Percentiles rank a stretch among this genome's conserved stretches.
phyloP scores from a whole-genome alignment of 1,284 basidiomycete genomes.

The Microbotryum silenes-acaulis region DNA sequence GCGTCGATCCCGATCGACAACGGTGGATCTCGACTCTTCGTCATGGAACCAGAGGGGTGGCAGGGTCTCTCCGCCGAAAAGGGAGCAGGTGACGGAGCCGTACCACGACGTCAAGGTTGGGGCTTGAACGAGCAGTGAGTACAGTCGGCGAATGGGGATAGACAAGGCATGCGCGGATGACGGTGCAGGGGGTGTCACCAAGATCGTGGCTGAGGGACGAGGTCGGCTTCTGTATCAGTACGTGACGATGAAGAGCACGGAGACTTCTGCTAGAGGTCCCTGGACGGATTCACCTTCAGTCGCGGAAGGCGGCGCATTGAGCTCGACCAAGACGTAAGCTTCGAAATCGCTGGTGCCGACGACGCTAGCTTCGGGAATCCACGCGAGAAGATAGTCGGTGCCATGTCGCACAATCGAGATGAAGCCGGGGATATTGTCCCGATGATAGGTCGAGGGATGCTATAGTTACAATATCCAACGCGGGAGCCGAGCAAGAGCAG shows the following conservation, averaged over 20 bases:
- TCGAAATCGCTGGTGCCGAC: conserved; percentile 52
- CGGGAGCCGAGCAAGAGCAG: not conserved
- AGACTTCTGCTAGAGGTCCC: too few relatives aligned
- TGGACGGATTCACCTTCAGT: not conserved
- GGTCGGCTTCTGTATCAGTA: too few relatives aligned
- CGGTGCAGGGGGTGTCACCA: conserved; percentile 8
- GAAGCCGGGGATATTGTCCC: conserved; percentile 90
- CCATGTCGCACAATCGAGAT: conserved; percentile 73
- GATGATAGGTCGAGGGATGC: conserved; percentile 81
- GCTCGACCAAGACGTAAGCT: conserved; percentile 27
- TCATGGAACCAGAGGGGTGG: conserved; percentile 93
- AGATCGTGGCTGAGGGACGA: not conserved
- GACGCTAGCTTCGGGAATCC: conserved; percentile 73
- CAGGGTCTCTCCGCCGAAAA: conserved; percentile 54
- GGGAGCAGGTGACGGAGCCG: conserved; percentile 59
- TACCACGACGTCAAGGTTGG: conserved; percentile 82
- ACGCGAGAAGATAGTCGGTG: conserved; percentile 61
- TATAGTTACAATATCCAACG: conserved; percentile 9
- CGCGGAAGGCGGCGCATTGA: conserved; percentile 6
- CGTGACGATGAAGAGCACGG: too few relatives aligned
- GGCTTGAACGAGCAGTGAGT: conserved; percentile 77
- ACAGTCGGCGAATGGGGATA: conserved; percentile 76
- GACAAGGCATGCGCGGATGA: conserved; percentile 77
- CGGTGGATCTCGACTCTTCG: conserved; percentile 71
- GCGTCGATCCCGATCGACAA: conserved; percentile 34